phyloP scores from a whole-genome alignment of 1,284 basidiomycete genomes.

The Chalciporus sp. region DNA sequence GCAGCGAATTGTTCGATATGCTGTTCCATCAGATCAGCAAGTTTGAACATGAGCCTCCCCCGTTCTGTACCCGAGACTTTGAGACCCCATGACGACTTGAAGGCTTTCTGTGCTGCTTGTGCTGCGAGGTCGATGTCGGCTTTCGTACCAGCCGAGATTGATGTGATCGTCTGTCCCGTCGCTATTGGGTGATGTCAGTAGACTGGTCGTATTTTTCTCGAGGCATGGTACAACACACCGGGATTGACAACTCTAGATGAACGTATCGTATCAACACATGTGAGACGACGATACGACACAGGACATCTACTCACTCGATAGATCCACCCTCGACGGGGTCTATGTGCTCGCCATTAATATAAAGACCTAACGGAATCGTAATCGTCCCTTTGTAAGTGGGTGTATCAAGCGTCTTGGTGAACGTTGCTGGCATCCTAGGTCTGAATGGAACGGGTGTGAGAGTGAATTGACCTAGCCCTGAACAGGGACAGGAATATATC shows the following conservation, averaged over 20 bases:
- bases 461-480: background rate
- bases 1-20: slow-evolving; percentile 65
- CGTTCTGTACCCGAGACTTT: slow-evolving; percentile 55
- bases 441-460: background rate
- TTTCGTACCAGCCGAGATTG: slow-evolving; percentile 23
- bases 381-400: slow-evolving; percentile 28
- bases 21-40: slow-evolving; percentile 69
- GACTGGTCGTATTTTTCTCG: background rate
- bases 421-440: slow-evolving; percentile 20
- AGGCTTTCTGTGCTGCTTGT: slow-evolving; percentile 54
- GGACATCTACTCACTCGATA: slow-evolving; percentile 25
- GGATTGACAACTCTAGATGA: slow-evolving; percentile 25
- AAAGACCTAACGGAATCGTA: slow-evolving; percentile 28
- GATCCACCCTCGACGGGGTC: slow-evolving; percentile 23
- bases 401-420: slow-evolving; percentile 26
- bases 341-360: slow-evolving; percentile 30
- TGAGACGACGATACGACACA: background rate
- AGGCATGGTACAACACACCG: slow-evolving; percentile 7
- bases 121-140: slow-evolving; percentile 29
- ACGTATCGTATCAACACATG: background rate
- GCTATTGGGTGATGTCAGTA: slow-evolving; percentile 13
- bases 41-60: slow-evolving; percentile 57
- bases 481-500: background rate
- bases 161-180: slow-evolving; percentile 26
- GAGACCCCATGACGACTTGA: slow-evolving; percentile 53